phyloP scores from a whole-genome alignment of 768 basidiomycete genomes.

The Mycena epipterygia region DNA sequence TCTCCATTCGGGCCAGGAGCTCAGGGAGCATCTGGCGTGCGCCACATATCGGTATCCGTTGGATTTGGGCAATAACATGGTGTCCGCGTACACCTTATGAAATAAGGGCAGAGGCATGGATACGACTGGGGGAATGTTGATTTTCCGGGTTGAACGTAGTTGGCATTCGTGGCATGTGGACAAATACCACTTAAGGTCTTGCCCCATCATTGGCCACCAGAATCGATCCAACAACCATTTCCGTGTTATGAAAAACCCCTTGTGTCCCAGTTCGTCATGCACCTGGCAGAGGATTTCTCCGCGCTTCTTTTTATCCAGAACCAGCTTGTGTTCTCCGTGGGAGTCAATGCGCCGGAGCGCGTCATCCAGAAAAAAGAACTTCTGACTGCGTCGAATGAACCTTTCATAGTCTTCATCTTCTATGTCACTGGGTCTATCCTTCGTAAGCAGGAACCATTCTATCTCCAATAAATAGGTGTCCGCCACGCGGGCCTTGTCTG shows the following conservation, averaged over 20 bases:
- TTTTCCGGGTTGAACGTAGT: neutral
- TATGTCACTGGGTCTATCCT: neutral
- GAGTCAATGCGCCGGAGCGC: neutral
- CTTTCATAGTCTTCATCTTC: neutral
- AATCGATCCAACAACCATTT: neutral
- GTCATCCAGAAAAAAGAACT: too few relatives aligned
- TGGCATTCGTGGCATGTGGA: constrained; percentile 16
- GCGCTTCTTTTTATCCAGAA: neutral
- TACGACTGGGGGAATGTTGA: neutral
- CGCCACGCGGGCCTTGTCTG: neutral
- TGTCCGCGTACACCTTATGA: constrained; percentile 4
- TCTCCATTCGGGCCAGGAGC: neutral
- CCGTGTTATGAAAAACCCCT: neutral
- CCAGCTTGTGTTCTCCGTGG: neutral
- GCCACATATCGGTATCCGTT: neutral
- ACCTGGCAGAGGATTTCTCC: neutral
- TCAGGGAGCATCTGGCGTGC: neutral
- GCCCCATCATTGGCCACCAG: constrained; percentile 4
- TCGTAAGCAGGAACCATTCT: neutral
- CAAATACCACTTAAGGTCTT: neutral
- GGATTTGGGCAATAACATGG: neutral
- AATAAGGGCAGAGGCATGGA: neutral
- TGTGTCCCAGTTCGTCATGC: neutral
- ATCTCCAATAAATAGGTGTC: neutral
- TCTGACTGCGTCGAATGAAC: neutral